Evolutionary conservation across 2,329 filamentous ascomycete genomes (phyloP).

Genomic region (Alternaria ventricosa): DNA sequence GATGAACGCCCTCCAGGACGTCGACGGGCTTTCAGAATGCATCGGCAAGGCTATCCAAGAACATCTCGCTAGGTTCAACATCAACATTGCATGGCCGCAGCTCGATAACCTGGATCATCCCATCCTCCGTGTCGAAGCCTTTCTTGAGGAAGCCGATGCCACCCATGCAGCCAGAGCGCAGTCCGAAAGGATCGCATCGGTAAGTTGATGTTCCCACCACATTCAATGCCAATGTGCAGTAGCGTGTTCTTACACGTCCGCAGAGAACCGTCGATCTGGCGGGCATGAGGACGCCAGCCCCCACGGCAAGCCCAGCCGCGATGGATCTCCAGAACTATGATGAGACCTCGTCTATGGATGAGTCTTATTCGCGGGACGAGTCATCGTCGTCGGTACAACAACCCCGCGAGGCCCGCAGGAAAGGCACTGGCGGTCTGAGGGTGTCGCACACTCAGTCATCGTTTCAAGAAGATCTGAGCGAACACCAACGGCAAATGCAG

Average conservation of each 20-base stretch:
- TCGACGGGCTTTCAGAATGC: slow-evolving; percentile 41
- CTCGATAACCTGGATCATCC: slow-evolving; percentile 30
- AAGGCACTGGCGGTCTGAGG: slow-evolving; percentile 37
- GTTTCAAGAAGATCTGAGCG: slow-evolving; percentile 37
- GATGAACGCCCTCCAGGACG: slow-evolving; percentile 26
- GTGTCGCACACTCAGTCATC: slow-evolving; percentile 32
- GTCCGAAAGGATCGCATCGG: slow-evolving; percentile 38
- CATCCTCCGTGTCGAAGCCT: slow-evolving; percentile 40
- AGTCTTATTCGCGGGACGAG: slow-evolving; percentile 5
- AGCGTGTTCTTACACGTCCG: slow-evolving; percentile 9
- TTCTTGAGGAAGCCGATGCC: slow-evolving; percentile 35
- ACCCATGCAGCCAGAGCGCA: slow-evolving; percentile 12
- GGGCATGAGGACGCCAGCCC: slow-evolving; percentile 31
- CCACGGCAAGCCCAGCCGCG: slow-evolving; percentile 28
- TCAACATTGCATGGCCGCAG: slow-evolving; percentile 34
- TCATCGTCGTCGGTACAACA: slow-evolving; percentile 6
- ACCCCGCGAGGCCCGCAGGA: slow-evolving; percentile 20
- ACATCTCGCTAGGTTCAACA: slow-evolving; percentile 32
- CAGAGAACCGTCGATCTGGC: slow-evolving; percentile 36
- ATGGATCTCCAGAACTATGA: slow-evolving; percentile 12
- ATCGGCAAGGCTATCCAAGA: slow-evolving; percentile 40
- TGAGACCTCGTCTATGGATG: slow-evolving; percentile 7
- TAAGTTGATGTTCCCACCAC: slow-evolving; percentile 15
- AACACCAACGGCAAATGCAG: slow-evolving; percentile 44
- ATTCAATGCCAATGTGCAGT: not conserved